phyloP scores from a whole-genome alignment of 768 basidiomycete genomes.

The Panellus pusillus region DNA sequence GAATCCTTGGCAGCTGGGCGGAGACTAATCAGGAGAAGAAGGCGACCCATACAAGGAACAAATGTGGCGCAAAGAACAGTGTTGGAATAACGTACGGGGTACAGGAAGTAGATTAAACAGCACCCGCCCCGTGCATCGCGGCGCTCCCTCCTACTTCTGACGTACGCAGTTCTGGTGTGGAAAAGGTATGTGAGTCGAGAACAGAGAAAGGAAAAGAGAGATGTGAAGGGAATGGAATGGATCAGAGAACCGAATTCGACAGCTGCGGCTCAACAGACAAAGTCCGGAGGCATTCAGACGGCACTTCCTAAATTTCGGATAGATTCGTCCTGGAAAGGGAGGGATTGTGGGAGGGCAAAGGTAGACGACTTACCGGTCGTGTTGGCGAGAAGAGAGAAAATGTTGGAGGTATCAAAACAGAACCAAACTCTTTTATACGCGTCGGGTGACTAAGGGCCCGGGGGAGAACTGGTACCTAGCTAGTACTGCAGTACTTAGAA shows the following conservation, averaged over 20 bases:
- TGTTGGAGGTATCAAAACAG: constrained; percentile 7
- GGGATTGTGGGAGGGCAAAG: not conserved
- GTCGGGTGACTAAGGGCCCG: too few species aligned
- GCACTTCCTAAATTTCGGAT: constrained; percentile 24
- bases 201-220: not conserved
- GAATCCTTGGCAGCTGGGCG: too few species aligned
- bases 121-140: too few species aligned
- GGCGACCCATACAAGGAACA: not conserved
- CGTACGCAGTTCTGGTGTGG: too few species aligned
- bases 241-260: constrained; percentile 23
- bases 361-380: constrained; percentile 12
- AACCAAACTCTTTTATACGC: not conserved
- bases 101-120: too few species aligned
- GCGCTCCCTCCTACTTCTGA: too few species aligned
- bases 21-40: not conserved
- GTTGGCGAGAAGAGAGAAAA: not conserved
- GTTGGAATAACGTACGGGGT: not conserved
- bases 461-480: too few species aligned
- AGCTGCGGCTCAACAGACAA: constrained; percentile 18
- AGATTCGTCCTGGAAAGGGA: constrained; percentile 12
- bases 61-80: not conserved
- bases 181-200: not conserved
- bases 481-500: too few species aligned
- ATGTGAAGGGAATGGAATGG: constrained; percentile 18
- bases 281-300: constrained; percentile 22